Evolutionary conservation across 257 asterid genomes (phyloP).

Genomic region (Gynochthodes officinalis): DNA sequence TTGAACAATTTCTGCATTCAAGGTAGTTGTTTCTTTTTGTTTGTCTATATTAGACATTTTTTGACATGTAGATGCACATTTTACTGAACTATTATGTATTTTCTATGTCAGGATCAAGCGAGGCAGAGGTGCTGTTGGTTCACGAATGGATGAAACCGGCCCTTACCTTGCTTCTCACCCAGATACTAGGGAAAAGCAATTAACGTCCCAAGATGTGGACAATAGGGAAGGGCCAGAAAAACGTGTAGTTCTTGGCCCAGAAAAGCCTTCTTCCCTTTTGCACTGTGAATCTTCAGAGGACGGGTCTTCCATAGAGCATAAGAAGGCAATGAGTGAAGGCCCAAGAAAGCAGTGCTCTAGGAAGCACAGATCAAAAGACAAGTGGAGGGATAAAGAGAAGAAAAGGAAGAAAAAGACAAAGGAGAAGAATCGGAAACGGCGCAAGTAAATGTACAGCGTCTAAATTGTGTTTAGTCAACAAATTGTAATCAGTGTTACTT

Average conservation of each 20-base stretch:
- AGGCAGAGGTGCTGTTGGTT: conserved; percentile 93
- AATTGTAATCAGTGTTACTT: neutral
- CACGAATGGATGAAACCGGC: conserved; percentile 95
- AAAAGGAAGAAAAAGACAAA: conserved; percentile 42
- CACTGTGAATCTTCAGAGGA: conserved; percentile 48
- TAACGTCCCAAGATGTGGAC: conserved; percentile 26
- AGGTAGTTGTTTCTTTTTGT: conserved; percentile 45
- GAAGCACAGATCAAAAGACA: conserved; percentile 61
- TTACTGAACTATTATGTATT: neutral
- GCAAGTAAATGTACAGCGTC: conserved; percentile 3
- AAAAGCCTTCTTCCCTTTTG: conserved; percentile 44
- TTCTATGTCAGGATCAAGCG: conserved; percentile 61
- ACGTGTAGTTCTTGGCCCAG: conserved; percentile 55
- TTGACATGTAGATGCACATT: neutral
- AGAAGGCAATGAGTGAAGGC: conserved; percentile 28
- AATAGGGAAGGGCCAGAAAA: conserved; percentile 21
- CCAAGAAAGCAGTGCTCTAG: conserved; percentile 41
- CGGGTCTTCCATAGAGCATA: conserved; percentile 31
- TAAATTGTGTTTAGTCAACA: neutral
- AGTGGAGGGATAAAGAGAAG: conserved; percentile 39
- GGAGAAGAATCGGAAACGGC: conserved; percentile 44
- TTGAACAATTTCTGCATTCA: conserved; percentile 67
- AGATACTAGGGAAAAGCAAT: conserved; percentile 26
- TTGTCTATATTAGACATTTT: neutral
- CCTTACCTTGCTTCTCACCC: conserved; percentile 61